A percentile compares a stretch with the other conserved stretches of the same genome.
phyloP scores from a whole-genome alignment of 2,329 filamentous ascomycete species.

The Periconia sp. region DNA sequence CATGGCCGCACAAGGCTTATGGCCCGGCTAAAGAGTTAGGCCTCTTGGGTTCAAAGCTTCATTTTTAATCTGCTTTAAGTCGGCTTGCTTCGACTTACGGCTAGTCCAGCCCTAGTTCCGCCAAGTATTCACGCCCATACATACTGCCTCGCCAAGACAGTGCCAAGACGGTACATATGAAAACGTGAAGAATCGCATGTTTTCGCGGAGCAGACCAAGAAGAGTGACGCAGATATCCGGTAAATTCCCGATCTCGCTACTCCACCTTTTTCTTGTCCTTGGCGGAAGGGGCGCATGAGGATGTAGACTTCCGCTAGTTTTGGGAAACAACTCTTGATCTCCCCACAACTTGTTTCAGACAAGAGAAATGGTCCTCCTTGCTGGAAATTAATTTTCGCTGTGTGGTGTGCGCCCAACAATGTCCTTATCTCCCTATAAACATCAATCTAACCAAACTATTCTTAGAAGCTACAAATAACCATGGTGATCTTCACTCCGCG shows the following conservation, averaged over 20 bases:
- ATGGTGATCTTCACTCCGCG: neutral
- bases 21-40: constrained; percentile 31
- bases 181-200: neutral
- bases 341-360: constrained; percentile 1
- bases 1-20: constrained; percentile 11
- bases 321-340: neutral
- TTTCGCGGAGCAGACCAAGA: neutral
- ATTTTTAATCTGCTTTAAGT: neutral
- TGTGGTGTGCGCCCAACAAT: neutral
- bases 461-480: neutral
- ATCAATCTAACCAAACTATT: neutral
- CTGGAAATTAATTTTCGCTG: neutral
- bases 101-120: neutral
- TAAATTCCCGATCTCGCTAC: neutral
- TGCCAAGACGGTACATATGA: neutral
- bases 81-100: neutral
- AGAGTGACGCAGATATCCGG: neutral
- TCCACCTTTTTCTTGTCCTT: neutral
- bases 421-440: neutral
- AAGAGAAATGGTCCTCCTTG: neutral
- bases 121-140: neutral
- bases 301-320: neutral
- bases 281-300: neutral
- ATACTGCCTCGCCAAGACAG: neutral
- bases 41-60: constrained; percentile 20